Conservation (phyloP, 2,329 filamentous ascomycete species). For the Penicillium capsulatum region DNA sequence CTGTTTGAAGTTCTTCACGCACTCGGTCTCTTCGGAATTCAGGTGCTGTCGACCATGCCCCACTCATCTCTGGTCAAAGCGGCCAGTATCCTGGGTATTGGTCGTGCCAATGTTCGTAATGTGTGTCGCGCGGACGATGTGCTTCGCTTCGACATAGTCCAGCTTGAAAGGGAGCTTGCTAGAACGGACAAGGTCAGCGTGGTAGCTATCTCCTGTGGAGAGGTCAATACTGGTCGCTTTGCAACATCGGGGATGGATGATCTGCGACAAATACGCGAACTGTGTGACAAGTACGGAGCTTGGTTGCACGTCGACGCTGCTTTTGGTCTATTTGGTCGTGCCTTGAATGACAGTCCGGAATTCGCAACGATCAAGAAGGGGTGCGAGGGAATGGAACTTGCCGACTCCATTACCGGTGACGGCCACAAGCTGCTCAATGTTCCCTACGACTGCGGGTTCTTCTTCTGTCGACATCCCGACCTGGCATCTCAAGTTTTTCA, state of each 20-base stretch:
- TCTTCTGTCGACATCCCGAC: slow-evolving; percentile 65
- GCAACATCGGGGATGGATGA: slow-evolving; percentile 58
- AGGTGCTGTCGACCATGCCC: slow-evolving; percentile 73
- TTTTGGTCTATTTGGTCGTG: slow-evolving; percentile 76
- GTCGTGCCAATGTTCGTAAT: slow-evolving; percentile 62
- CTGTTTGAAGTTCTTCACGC: slow-evolving; percentile 61
- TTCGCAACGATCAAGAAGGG: slow-evolving; percentile 53
- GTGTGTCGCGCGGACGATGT: slow-evolving; percentile 50
- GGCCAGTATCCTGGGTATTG: slow-evolving; percentile 75
- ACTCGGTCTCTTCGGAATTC: slow-evolving; percentile 63
- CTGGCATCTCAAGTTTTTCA: slow-evolving; percentile 64
- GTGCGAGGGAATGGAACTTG: slow-evolving; percentile 67
- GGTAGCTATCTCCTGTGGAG: slow-evolving; percentile 75
- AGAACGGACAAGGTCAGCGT: slow-evolving; percentile 61
- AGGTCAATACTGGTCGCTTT: slow-evolving; percentile 86
- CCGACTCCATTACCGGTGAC: slow-evolving; percentile 82
- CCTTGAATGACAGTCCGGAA: slow-evolving; percentile 55
- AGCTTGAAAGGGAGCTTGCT: slow-evolving; percentile 58
- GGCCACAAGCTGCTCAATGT: slow-evolving; percentile 92
- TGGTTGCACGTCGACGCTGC: slow-evolving; percentile 93
- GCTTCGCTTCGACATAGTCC: slow-evolving; percentile 66
- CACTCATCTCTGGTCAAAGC: slow-evolving; percentile 85
- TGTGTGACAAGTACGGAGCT: slow-evolving; percentile 69
- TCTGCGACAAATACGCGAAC: slow-evolving; percentile 57
- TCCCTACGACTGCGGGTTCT: slow-evolving; percentile 89